Evolutionary conservation across 768 basidiomycete genomes (phyloP).

Genomic region (Hortiboletus campestris): DNA sequence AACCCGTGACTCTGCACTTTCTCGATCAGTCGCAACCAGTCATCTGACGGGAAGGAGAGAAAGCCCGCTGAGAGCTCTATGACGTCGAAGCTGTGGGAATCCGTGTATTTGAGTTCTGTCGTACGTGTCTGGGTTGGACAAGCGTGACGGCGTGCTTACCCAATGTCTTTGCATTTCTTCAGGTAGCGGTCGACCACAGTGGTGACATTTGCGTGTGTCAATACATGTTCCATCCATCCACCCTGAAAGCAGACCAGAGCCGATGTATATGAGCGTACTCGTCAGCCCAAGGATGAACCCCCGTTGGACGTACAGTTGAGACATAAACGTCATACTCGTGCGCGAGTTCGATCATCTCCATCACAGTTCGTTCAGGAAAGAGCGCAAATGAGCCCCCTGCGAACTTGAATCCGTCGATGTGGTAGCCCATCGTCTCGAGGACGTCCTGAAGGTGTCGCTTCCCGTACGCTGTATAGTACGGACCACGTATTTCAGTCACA

Average conservation of each 20-base stretch:
- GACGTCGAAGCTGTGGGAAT: conserved; percentile 38
- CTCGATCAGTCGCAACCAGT: conserved; percentile 42
- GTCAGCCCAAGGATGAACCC: not conserved
- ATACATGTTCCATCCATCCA: conserved; percentile 17
- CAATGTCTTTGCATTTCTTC: conserved; percentile 11
- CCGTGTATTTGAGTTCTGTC: not conserved
- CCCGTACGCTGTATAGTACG: conserved; percentile 43
- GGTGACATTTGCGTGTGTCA: conserved; percentile 5
- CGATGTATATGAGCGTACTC: not conserved
- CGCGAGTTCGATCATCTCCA: conserved; percentile 38
- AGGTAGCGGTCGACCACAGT: conserved; percentile 14
- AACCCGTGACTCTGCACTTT: conserved; percentile 38
- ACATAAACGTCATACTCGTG: conserved; percentile 42
- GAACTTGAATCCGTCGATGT: conserved; percentile 46
- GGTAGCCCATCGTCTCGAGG: conserved; percentile 41
- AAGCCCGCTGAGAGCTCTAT: conserved; percentile 46
- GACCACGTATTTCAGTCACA: conserved; percentile 44
- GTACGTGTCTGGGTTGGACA: not conserved
- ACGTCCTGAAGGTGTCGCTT: conserved; percentile 41
- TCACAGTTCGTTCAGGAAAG: conserved; percentile 40
- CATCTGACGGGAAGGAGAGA: conserved; percentile 44
- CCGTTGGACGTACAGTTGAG: conserved; percentile 37
- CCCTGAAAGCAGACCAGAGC: not conserved
- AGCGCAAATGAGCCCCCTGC: conserved; percentile 43
- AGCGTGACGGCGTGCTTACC: not conserved